Base-by-base conservation (phyloP, 768 basidiomycete genomes). In the Pisolithus microcarpus region DNA sequence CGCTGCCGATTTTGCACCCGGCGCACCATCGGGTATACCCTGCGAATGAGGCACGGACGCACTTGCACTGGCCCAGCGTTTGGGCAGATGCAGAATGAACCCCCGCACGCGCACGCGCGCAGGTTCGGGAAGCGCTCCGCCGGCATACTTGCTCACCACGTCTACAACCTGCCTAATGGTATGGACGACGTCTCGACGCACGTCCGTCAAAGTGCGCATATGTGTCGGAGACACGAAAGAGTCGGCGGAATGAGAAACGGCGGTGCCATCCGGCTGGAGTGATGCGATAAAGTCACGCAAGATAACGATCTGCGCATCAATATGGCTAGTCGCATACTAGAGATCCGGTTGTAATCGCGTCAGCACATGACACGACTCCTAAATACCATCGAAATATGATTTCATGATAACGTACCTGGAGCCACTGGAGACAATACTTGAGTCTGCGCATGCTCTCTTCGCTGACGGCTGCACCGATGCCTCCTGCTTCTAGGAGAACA, bases 91-190 rank as follows among this genome's bases (percentile, higher is more conserved):
- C 13, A 94, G 70, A 38, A 94, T 87, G 61, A 89, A 88, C 0
- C 80, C 77, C 10, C 87, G 72, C 31, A 93, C 89, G 19, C 80
- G 79, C 1, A 72, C 68, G 34, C 84, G 77, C 0, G 91, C 91
- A 7, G 85, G 91, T 62, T 91, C 92, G 0, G 90, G 91, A 6
- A 95, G 75, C 0, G 91, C 87, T 0, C 85, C 78, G 9, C 92
- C 92, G 0, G 91, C 87, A 56, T 93, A 91, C 53, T 82, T 86
- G 51, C 79, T 82, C 16, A 94, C 83, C 15, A 94, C 85, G 51
- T 89, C 87, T 13, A 95, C 91, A 16, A 91, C 91, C 60, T 91
- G 85, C 34, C 89, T 81, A 50, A 95, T 82, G 26, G 92, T 95
- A 40, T 85, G 78, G n/a, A 94, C 86, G 34, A 95, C 80, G 61